A percentile compares a stretch with the other conserved stretches of the same genome.
Conservation (phyloP, 345 rosid genomes). For the Brassica rapa region DNA sequence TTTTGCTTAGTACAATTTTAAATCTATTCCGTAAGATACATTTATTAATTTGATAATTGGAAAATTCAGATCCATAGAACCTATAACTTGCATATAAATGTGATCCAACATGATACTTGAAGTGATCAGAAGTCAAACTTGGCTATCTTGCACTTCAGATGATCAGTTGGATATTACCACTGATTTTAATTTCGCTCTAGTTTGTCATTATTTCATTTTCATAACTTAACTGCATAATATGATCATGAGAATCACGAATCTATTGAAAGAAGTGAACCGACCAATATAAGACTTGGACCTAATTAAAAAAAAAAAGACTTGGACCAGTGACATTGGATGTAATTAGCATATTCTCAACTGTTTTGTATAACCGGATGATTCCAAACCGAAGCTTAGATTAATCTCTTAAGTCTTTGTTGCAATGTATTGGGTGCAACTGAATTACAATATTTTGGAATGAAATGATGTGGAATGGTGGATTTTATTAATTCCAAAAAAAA, state of each 20-base stretch:
- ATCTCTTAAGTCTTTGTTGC: background rate
- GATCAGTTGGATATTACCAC: background rate
- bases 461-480: no score
- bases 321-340: background rate
- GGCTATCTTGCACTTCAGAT: slow-evolving; percentile 2
- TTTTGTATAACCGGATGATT: background rate
- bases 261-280: background rate
- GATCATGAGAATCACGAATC: background rate
- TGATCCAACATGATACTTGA: slow-evolving; percentile 10
- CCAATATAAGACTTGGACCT: background rate
- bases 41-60: slow-evolving; percentile 1
- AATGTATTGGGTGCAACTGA: no score
- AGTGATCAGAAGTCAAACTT: slow-evolving; percentile 9
- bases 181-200: background rate
- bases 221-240: background rate
- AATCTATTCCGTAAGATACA: background rate
- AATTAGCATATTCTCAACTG: background rate
- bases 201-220: background rate
- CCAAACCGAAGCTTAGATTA: background rate
- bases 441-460: no score
- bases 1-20: background rate
- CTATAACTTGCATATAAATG: slow-evolving; percentile 9
- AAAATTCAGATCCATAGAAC: slow-evolving; percentile 10
- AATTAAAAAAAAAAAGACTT: background rate
- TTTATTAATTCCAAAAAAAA: no score